Conservation (phyloP, 441 rosid genomes). For the Lepidium campestre region DNA sequence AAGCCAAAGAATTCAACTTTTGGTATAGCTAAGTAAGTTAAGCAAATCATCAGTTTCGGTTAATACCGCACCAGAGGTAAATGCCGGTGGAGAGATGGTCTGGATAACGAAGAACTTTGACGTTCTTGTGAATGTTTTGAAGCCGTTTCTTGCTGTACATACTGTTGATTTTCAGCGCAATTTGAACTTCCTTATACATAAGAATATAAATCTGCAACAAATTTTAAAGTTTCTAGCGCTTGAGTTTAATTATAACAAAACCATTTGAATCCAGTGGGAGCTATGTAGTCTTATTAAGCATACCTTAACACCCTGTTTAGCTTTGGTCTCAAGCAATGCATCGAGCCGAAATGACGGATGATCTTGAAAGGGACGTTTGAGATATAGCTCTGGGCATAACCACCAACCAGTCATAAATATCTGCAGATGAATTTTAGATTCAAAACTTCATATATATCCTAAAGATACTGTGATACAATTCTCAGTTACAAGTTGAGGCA, state of each 20-base stretch:
- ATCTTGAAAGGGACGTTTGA: conserved; percentile 59
- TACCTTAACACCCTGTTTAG: conserved; percentile 72
- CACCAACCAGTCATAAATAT: conserved; percentile 81
- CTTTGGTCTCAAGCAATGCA: conserved; percentile 61
- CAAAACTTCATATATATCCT: background rate
- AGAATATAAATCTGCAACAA: conserved; percentile 60
- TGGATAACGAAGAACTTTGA: conserved; percentile 71
- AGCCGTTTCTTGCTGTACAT: conserved; percentile 62
- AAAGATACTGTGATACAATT: background rate
- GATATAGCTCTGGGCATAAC: conserved; percentile 73
- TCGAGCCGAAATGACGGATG: conserved; percentile 56
- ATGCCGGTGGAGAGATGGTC: conserved; percentile 64
- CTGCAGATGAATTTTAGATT: conserved; percentile 21
- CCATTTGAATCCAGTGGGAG: background rate
- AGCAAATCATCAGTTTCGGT: background rate
- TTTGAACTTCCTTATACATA: conserved; percentile 68
- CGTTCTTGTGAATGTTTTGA: conserved; percentile 59
- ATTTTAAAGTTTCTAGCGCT: background rate
- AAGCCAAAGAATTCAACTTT: background rate
- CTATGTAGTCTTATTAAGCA: background rate
- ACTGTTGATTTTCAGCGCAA: conserved; percentile 70
- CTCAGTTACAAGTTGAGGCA: background rate
- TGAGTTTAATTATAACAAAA: background rate
- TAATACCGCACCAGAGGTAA: conserved; percentile 54
- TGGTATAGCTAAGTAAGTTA: background rate